Conservation (phyloP, 2,329 filamentous ascomycete genomes). For the Aspergillus sp. region DNA sequence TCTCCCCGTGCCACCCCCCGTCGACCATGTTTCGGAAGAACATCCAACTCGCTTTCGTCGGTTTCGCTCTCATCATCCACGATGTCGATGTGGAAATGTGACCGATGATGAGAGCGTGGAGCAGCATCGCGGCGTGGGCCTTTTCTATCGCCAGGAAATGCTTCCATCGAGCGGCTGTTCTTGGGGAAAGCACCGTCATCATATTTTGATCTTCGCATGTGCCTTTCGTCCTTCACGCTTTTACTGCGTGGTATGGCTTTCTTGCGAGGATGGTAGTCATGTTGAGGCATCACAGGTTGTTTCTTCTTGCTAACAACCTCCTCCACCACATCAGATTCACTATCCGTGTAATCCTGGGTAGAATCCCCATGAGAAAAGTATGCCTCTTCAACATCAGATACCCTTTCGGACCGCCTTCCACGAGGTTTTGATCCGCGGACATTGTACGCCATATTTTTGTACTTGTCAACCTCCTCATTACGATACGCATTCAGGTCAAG, state of each 20-base stretch:
- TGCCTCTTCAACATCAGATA: slow-evolving; percentile 10
- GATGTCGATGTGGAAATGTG: slow-evolving; percentile 15
- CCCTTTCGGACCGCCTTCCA: slow-evolving; percentile 7
- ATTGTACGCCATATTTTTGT: background rate
- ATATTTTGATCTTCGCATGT: slow-evolving; percentile 1
- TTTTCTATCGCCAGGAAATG: slow-evolving; percentile 12
- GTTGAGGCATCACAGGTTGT: slow-evolving; percentile 7
- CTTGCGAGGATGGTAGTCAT: slow-evolving; percentile 3
- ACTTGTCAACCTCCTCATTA: slow-evolving; percentile 1
- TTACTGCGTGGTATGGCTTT: slow-evolving; percentile 7
- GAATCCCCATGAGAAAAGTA: slow-evolving; percentile 13
- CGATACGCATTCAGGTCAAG: slow-evolving; percentile 26
- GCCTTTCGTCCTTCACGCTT: slow-evolving; percentile 9
- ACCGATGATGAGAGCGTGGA: slow-evolving; percentile 11
- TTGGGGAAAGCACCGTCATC: slow-evolving; percentile 7
- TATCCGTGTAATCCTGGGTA: slow-evolving; percentile 12
- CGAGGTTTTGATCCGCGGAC: background rate
- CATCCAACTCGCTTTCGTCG: slow-evolving; percentile 19
- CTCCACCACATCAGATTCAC: slow-evolving; percentile 15
- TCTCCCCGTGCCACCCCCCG: slow-evolving; percentile 20
- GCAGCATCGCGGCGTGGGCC: slow-evolving; percentile 3
- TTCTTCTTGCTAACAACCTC: slow-evolving; percentile 4
- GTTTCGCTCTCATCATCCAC: slow-evolving; percentile 14
- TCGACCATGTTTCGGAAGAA: slow-evolving; percentile 31
- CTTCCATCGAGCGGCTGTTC: background rate